Evolutionary conservation across 768 basidiomycete genomes (phyloP), one percentile per base, ranked within the genome.

Genomic region (Leccinum aurantiacum): DNA sequence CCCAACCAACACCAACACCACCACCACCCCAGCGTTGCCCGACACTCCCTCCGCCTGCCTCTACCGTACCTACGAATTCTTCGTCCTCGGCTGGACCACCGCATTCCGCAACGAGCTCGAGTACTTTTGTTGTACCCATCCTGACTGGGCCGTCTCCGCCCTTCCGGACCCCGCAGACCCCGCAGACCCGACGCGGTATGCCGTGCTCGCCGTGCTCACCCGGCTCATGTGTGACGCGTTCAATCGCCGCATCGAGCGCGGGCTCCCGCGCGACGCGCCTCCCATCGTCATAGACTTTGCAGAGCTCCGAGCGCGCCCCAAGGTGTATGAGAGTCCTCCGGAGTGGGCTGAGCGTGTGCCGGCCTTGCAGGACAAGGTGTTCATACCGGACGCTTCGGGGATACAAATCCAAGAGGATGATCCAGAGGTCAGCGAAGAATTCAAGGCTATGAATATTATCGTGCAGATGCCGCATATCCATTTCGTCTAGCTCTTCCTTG

Each of bases 91-190:
- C 0, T 60, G 61, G 61, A 62, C 61, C 13, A 60, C 58, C 47
- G 53, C 58, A 4, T 49, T 60, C 48, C 58, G 61, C 58, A 60
- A 62, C 49, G 61, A 62, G 19, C 58, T 61, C 48, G 60, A 61
- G 15, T 61, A 62, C 15, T 60, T 62, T 3, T 62, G 61, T 11
- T 60, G 58, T 3, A 27, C 58, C 3, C 61, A 52, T 22, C 61
- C 61, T 1, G 53, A 55, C 31, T 60, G 61, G 61, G 33, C 52
- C 14, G 33, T 62, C 14, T 52, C 53, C 9, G 48, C 53, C 41
- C 53, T 62, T 0, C 49, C 58, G 1, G 48, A 62, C 17, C 58
- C 61, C 17, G 49, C 41, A 4, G 58, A 60, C 10, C 10, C n/a
- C 14, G 14, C 48, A 25, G 61, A 60, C 24, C 53, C 48, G 8